Evolutionary conservation across 1,284 basidiomycete species (phyloP).

Genomic region (Paramarasmius palmivorus): DNA sequence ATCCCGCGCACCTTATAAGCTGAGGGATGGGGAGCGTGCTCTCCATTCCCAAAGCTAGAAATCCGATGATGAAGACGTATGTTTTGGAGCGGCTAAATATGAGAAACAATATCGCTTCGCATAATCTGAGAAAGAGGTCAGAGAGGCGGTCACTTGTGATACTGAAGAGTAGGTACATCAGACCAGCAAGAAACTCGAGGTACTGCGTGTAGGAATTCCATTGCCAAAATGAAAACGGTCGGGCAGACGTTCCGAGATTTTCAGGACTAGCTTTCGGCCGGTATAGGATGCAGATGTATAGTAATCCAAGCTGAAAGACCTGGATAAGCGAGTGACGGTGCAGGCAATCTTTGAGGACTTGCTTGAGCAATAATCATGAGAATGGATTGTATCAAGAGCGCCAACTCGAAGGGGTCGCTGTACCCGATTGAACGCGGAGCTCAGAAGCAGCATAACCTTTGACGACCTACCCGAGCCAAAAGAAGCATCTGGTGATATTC

Average conservation of each 20-base stretch:
- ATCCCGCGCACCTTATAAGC: constrained; percentile 58
- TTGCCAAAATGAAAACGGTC: constrained; percentile 84
- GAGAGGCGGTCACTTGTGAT: constrained; percentile 11
- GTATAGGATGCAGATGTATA: constrained; percentile 79
- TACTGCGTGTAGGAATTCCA: constrained; percentile 79
- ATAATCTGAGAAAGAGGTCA: constrained; percentile 2
- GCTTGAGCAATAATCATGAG: constrained; percentile 84
- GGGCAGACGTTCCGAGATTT: constrained; percentile 54
- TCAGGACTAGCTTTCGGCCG: constrained; percentile 61
- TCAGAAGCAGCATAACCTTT: not conserved
- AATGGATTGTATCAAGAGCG: constrained; percentile 76
- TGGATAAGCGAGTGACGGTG: constrained; percentile 14
- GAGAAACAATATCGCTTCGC: constrained; percentile 65
- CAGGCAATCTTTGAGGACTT: constrained; percentile 21
- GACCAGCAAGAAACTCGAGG: constrained; percentile 79
- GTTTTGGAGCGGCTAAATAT: constrained; percentile 67
- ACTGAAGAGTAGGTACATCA: constrained; percentile 53
- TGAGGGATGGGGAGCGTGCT: constrained; percentile 84
- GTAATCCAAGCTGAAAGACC: constrained; percentile 65
- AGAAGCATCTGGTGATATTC: constrained; percentile 85
- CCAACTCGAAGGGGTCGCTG: constrained; percentile 70
- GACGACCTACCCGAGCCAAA: constrained; percentile 68
- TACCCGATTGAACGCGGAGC: not conserved
- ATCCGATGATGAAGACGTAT: constrained; percentile 74
- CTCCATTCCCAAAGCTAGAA: constrained; percentile 77